Conservation (phyloP, 257 asterid genomes). For the Gentiana macrophylla region DNA sequence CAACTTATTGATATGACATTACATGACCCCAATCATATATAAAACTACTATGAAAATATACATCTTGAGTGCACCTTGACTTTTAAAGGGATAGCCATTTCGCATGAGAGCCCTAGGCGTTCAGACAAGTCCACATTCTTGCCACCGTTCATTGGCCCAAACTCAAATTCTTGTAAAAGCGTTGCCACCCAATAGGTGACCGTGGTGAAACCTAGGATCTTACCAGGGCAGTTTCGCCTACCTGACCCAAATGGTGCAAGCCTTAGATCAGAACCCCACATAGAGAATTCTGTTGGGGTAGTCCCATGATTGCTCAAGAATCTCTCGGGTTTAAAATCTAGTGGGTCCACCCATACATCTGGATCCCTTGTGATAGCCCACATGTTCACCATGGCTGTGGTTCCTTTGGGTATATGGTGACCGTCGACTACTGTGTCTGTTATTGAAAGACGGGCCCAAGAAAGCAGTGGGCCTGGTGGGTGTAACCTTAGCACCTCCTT, state of each 20-base stretch:
- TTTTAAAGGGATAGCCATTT: constrained; percentile 63
- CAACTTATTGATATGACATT: too few relatives aligned
- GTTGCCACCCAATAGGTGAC: constrained; percentile 62
- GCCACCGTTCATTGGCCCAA: constrained; percentile 1
- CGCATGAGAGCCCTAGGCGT: constrained; percentile 32
- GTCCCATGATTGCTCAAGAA: constrained; percentile 16
- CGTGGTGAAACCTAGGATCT: constrained; percentile 46
- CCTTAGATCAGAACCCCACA: constrained; percentile 58
- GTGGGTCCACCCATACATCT: constrained; percentile 44
- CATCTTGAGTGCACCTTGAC: constrained; percentile 17
- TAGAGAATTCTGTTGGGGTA: constrained; percentile 6
- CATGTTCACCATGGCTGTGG: constrained; percentile 85
- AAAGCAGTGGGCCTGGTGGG: constrained; percentile 88
- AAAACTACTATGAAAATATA: too few relatives aligned
- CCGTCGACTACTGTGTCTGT: constrained; percentile 52
- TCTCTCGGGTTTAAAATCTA: constrained; percentile 49
- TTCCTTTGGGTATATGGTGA: constrained; percentile 55
- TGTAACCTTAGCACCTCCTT: constrained; percentile 69
- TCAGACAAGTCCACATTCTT: constrained; percentile 41
- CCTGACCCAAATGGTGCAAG: constrained; percentile 88
- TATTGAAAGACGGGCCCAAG: constrained; percentile 73
- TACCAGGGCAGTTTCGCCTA: constrained; percentile 74
- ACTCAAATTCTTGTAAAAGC: constrained; percentile 46
- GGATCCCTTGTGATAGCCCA: constrained; percentile 83
- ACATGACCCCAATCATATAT: too few relatives aligned